These are phyloP conservation scores for Dipteronia sinensis DNA, from an alignment of 345 rosid genomes.

Conservation along the genomic window DNA sequence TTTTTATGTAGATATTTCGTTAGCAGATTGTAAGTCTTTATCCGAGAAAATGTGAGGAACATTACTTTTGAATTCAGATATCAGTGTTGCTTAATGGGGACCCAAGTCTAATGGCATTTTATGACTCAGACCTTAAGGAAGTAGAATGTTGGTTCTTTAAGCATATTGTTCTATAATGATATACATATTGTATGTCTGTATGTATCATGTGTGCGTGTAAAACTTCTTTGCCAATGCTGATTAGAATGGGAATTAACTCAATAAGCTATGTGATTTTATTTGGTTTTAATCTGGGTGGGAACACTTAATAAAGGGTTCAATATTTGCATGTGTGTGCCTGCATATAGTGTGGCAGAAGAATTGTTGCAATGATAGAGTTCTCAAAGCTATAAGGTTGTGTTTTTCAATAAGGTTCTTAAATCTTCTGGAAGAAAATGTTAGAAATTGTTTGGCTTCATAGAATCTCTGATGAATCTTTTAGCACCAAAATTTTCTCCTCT, in stretches of 20 bases:
- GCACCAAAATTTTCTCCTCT: neutral
- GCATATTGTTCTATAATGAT: neutral
- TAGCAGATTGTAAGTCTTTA: neutral
- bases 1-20: neutral
- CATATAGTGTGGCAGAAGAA: neutral
- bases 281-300: neutral
- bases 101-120: neutral
- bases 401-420: neutral
- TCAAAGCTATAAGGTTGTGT: neutral
- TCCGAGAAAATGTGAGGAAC: neutral
- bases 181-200: neutral
- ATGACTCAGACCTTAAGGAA: neutral
- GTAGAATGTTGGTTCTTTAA: neutral
- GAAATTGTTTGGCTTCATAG: constrained; percentile 2
- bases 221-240: neutral
- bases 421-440: neutral
- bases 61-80: neutral
- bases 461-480: neutral
- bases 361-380: neutral
- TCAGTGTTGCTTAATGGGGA: neutral
- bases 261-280: neutral
- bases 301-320: neutral
- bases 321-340: neutral
- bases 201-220: neutral
- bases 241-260: neutral